phyloP scores from a whole-genome alignment of 345 rosid species.

The Schrenkiella parvula region DNA sequence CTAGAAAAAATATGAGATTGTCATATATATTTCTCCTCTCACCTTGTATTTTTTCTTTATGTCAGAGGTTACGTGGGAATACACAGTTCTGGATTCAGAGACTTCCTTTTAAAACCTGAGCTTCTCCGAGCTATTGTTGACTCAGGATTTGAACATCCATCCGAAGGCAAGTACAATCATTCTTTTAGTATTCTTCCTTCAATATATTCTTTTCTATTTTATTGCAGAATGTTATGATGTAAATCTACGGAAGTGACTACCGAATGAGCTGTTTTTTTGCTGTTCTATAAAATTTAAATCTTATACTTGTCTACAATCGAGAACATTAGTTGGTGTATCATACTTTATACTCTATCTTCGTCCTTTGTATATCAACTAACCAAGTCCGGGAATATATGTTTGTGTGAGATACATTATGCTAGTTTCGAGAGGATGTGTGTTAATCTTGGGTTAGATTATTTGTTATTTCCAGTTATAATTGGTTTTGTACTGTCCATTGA shows the following conservation, averaged over 20 bases:
- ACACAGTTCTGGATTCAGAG: conserved; percentile 99
- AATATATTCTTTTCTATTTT: too few relatives aligned
- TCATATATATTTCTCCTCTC: neutral
- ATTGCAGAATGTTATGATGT: neutral
- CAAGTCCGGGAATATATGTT: too few relatives aligned
- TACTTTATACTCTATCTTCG: too few relatives aligned
- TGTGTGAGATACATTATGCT: too few relatives aligned
- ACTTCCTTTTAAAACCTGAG: conserved; percentile 98
- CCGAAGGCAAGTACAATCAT: conserved; percentile 59
- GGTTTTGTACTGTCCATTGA: neutral
- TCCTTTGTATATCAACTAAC: too few relatives aligned
- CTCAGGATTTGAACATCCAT: conserved; percentile 99
- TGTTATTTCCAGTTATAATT: too few relatives aligned
- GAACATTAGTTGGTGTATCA: too few relatives aligned
- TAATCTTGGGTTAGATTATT: too few relatives aligned
- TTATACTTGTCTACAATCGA: too few relatives aligned
- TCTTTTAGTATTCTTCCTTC: neutral
- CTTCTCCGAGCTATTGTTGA: conserved; percentile 96
- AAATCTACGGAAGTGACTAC: neutral
- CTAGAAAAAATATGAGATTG: neutral
- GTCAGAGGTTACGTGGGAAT: conserved; percentile 92
- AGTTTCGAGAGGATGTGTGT: too few relatives aligned
- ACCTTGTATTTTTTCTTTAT: neutral
- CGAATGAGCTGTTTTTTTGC: neutral
- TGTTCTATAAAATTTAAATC: too few relatives aligned